Evolutionary conservation across 1,284 basidiomycete genomes (phyloP), one percentile per base, ranked within the genome.

Genomic region (Ceratobasidium sp.): DNA sequence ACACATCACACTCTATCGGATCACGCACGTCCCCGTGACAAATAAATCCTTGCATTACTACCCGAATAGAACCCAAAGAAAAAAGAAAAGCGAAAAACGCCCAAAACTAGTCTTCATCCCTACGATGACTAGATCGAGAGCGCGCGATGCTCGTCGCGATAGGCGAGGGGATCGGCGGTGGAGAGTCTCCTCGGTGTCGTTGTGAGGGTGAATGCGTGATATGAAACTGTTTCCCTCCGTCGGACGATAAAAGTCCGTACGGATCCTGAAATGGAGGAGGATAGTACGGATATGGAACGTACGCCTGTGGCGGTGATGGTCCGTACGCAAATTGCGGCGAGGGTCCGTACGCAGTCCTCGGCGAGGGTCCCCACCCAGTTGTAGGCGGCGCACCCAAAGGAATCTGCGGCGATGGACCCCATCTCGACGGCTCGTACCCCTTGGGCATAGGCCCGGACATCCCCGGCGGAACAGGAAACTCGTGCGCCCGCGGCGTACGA

Each of bases 141-240:
- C 18, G 63, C 1, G 63, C 64, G 26, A 66, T 23, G 26, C 51
- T 68, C n/a, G 63, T 77, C 3, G 75, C 75, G 40, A 77, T 77
- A 15, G 73, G 73, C 4, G 73, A 76, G n/a, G 73, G 73, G 51
- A 76, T 58, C 5, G 75, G 75, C 23, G 64, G 75, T 23, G 75
- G 75, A 13, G 75, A 77, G 42, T 77, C 64, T 12, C 75, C 64
- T 5, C 61, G 75, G n/a, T 28, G 75, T 9, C 23, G 71, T 2
- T n/a, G 9, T 0, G 33, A n/a, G 1, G 51, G 58, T 1, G 72
- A 61, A 23, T 46, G 61, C 23, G 51, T 55, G 33, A 53, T 55
- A 20, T 68, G 42, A 39, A 70, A 70, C 18, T 20, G 28, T 7
- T 70, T 23, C 28, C 18, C 40, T 15, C 46, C 49, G 15, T 33